Conservation (phyloP, 129 eudicot species). For the Erigeron canadensis region DNA sequence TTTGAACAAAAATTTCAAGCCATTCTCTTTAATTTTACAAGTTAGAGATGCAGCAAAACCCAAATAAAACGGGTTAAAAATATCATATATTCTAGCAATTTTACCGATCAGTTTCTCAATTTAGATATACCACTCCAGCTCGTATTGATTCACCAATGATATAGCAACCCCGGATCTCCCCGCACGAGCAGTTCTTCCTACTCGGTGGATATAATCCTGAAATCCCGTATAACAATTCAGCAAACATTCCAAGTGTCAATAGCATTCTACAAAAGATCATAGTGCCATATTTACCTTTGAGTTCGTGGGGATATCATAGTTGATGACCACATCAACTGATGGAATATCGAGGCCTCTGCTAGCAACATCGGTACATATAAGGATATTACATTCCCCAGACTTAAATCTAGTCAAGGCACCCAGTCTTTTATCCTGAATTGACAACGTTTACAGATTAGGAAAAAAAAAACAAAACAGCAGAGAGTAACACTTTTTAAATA, state of each 20-base stretch:
- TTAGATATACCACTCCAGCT: slow-evolving; percentile 86
- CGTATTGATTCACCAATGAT: slow-evolving; percentile 88
- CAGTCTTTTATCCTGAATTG: slow-evolving; percentile 61
- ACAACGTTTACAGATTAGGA: neutral
- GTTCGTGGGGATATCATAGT: slow-evolving; percentile 84
- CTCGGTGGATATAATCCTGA: slow-evolving; percentile 94
- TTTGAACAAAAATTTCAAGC: too few species aligned
- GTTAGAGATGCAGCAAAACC: too few species aligned
- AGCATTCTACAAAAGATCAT: neutral
- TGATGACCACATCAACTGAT: slow-evolving; percentile 91
- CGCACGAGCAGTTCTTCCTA: slow-evolving; percentile 99
- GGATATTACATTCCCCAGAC: slow-evolving; percentile 89
- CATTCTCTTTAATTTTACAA: too few species aligned
- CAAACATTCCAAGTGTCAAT: neutral
- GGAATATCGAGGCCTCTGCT: slow-evolving; percentile 98
- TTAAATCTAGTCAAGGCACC: slow-evolving; percentile 85
- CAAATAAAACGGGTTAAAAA: neutral
- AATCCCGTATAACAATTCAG: slow-evolving; percentile 19
- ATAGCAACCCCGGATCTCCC: slow-evolving; percentile 94
- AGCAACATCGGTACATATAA: slow-evolving; percentile 85
- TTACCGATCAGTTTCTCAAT: slow-evolving; percentile 87
- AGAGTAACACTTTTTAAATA: neutral
- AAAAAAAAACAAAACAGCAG: neutral
- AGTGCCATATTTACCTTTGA: slow-evolving; percentile 53
- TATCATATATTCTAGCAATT: neutral